Base-by-base conservation (phyloP, 345 rosid species). In the Eucalyptus pumila region DNA sequence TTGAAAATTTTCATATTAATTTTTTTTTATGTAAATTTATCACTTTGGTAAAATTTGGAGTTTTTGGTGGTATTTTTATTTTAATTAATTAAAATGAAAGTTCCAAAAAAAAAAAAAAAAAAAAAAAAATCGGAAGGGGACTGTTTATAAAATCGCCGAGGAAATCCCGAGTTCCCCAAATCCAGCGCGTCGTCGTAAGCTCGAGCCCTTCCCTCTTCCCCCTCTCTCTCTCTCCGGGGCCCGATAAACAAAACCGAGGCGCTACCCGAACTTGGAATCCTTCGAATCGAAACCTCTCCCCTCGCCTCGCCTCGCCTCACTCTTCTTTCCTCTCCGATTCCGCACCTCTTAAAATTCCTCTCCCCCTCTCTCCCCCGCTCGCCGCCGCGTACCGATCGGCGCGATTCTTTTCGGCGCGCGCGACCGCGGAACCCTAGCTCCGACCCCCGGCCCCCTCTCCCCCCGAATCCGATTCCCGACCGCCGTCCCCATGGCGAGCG, bases 401-500 rank as follows among this genome's bases (percentile, higher is more conserved):
- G 87, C 26, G 65, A 51, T 56, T 12, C 30, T 10, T 11, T 56
- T 24, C 27, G 7, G 34, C 87, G 26, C 42, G 67, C 32, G 44
- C 30, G 34, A 7, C 40, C 58, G 26, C 47, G 7, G 45, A 37
- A 34, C 56, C 90, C 88, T 76, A 90, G 88, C 90, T 89, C 89
- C 86, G 91, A 88, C 87, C 94, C 51, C 51, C 14, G 3, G 45
- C 45, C 51, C 51, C 21, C 56, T 1, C 42, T 4, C 14, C 24
- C 58, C 90, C 42, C 10, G 23, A 34, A 60, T 26, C 16, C 52
- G 87, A 85, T 48, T 51, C 87, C 69, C 91, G 42, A 69, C 42
- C 45, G 6, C 80, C 86, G 58, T 7, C 67, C 88, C 86, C 26
- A 95, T 95, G 96, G 93, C 94, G 62, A 94, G 93, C 89, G 96